A percentile compares a stretch with the other conserved stretches of the same genome.
Conservation (phyloP, 306 rosid species). For the Notholithocarpus densiflorus region DNA sequence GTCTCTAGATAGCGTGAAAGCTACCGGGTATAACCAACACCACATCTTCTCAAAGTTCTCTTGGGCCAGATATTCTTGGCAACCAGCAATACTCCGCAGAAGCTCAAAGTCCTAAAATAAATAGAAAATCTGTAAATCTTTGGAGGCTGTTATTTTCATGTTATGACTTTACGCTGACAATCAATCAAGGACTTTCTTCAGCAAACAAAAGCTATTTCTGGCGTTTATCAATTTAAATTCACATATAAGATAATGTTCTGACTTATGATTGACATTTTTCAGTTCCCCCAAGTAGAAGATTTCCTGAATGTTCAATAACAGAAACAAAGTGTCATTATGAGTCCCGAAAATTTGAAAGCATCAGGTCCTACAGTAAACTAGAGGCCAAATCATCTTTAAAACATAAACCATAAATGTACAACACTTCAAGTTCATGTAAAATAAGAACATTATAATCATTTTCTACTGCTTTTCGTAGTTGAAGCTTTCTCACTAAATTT, state of each 20-base stretch:
- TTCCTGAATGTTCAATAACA: not conserved
- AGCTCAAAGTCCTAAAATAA: conserved; percentile 72
- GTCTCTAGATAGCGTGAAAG: conserved; percentile 60
- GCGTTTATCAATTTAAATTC: not conserved
- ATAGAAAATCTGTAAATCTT: not conserved
- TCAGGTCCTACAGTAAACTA: not conserved
- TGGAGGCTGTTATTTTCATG: conserved; percentile 8
- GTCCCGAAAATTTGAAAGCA: not conserved
- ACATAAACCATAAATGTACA: not conserved
- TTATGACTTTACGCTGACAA: not conserved
- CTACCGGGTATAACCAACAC: conserved; percentile 98
- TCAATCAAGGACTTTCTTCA: not conserved
- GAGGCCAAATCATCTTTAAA: not conserved
- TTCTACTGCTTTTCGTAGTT: not conserved
- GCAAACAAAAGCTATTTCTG: not conserved
- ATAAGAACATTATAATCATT: not conserved
- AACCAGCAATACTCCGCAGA: conserved; percentile 78
- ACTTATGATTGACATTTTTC: not conserved
- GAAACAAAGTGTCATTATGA: too few relatives aligned
- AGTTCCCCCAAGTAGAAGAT: not conserved
- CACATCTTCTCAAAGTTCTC: conserved; percentile 91
- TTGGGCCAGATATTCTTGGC: conserved; percentile 58
- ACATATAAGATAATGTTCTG: not conserved
- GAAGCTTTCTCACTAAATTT: not conserved
- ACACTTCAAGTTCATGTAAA: not conserved